Evolutionary conservation across 78 protist genomes (phyloP).

Genomic region (Dictyostelium citrinum): DNA sequence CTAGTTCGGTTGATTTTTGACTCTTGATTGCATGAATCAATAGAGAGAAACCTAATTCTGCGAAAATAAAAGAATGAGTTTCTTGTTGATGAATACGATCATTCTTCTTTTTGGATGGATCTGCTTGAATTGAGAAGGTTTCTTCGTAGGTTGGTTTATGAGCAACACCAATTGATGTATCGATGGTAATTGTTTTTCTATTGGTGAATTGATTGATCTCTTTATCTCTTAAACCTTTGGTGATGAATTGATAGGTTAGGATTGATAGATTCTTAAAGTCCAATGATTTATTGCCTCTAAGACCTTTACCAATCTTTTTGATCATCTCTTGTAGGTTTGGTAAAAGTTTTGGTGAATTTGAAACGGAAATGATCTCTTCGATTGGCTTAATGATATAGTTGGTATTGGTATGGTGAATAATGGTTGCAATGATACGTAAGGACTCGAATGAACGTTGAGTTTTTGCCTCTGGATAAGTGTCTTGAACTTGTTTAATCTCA

Average conservation of each 20-base stretch:
- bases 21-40: neutral
- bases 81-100: neutral
- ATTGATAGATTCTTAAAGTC: neutral
- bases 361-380: constrained; percentile 17
- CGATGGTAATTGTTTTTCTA: neutral
- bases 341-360: constrained; percentile 25
- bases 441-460: constrained; percentile 2
- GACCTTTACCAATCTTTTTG: constrained; percentile 16
- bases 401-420: neutral
- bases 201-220: neutral
- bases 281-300: neutral
- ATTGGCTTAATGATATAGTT: constrained; percentile 1
- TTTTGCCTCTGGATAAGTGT: constrained; percentile 34
- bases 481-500: constrained; percentile 18
- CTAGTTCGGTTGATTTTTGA: neutral
- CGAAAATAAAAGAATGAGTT: neutral
- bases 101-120: neutral
- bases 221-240: constrained; percentile 7
- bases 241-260: neutral
- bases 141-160: constrained; percentile 46
- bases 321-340: constrained; percentile 15
- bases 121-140: constrained; percentile 36
- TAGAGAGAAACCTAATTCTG: constrained; percentile 16
- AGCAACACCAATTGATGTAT: neutral
- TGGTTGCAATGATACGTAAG: neutral